Conservation (phyloP, 306 rosid species). For the Glycine tomentella region DNA sequence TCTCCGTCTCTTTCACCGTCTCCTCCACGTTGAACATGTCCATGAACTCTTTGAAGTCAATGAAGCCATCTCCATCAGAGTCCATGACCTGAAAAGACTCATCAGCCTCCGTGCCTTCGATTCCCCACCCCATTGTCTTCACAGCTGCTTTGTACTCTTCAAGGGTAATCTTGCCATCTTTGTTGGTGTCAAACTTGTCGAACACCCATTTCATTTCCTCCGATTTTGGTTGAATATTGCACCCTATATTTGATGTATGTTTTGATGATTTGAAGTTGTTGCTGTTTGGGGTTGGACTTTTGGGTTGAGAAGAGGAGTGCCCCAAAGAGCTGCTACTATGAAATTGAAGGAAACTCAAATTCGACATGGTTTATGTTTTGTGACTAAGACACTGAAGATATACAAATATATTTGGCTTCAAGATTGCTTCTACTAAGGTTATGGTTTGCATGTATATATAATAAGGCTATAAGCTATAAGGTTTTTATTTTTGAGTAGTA, state of each 20-base stretch:
- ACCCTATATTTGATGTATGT: neutral
- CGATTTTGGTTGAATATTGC: constrained; percentile 45
- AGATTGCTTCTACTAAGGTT: neutral
- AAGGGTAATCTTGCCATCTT: constrained; percentile 65
- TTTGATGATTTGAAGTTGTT: constrained; percentile 40
- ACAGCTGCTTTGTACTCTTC: constrained; percentile 69
- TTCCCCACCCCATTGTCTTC: constrained; percentile 48
- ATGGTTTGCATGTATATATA: constrained; percentile 21
- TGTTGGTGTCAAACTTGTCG: constrained; percentile 68
- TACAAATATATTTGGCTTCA: neutral
- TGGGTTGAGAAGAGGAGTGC: constrained; percentile 34
- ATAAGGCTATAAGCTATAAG: too few species aligned
- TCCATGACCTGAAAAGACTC: constrained; percentile 63
- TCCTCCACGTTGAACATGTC: constrained; percentile 56
- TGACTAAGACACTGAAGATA: neutral
- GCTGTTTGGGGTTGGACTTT: constrained; percentile 30
- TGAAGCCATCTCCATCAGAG: constrained; percentile 70
- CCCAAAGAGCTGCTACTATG: constrained; percentile 35
- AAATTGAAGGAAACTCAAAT: constrained; percentile 54
- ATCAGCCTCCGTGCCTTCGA: constrained; percentile 54
- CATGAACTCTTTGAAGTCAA: constrained; percentile 64
- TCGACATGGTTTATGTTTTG: constrained; percentile 36
- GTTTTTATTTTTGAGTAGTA: too few species aligned
- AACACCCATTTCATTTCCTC: constrained; percentile 72
- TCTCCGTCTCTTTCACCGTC: constrained; percentile 47